phyloP scores from a whole-genome alignment of 495 filamentous ascomycete species.

The Bombardia bombarda region DNA sequence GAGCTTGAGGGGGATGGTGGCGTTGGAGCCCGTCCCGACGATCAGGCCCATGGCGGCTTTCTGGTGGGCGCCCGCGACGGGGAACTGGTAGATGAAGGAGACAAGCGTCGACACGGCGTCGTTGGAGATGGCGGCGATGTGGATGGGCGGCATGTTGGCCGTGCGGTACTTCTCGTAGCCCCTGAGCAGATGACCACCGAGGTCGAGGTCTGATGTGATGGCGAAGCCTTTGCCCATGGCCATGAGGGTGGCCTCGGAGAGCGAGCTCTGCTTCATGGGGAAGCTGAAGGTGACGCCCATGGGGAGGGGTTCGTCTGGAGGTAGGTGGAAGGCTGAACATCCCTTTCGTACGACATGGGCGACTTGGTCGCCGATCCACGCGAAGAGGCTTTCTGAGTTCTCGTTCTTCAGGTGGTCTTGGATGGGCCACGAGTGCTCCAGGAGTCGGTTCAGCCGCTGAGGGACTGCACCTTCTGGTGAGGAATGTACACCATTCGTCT shows the following conservation, averaged over 20 bases:
- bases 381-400: conserved; percentile 65
- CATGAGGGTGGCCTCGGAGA: conserved; percentile 72
- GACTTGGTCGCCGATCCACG: conserved; percentile 73
- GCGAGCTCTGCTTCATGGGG: conserved; percentile 69
- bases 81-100: conserved; percentile 60
- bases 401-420: conserved; percentile 71
- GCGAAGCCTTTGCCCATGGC: conserved; percentile 86
- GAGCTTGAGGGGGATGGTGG: conserved; percentile 65
- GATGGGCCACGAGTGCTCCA: conserved; percentile 73
- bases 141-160: conserved; percentile 53
- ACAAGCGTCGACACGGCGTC: conserved; percentile 75
- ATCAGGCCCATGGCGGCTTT: conserved; percentile 73
- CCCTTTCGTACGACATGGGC: conserved; percentile 56
- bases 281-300: conserved; percentile 85
- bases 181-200: conserved; percentile 56
- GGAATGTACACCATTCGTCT: neutral
- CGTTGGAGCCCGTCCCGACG: conserved; percentile 77
- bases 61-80: conserved; percentile 14
- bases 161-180: conserved; percentile 53
- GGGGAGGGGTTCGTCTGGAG: conserved; percentile 42
- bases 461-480: conserved; percentile 6
- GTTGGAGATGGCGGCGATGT: conserved; percentile 72
- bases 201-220: conserved; percentile 62
- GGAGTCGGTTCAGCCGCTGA: conserved; percentile 29
- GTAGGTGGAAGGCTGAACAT: conserved; percentile 20